Conservation (phyloP, 495 filamentous ascomycete genomes). For the Cryomyces antarcticus region DNA sequence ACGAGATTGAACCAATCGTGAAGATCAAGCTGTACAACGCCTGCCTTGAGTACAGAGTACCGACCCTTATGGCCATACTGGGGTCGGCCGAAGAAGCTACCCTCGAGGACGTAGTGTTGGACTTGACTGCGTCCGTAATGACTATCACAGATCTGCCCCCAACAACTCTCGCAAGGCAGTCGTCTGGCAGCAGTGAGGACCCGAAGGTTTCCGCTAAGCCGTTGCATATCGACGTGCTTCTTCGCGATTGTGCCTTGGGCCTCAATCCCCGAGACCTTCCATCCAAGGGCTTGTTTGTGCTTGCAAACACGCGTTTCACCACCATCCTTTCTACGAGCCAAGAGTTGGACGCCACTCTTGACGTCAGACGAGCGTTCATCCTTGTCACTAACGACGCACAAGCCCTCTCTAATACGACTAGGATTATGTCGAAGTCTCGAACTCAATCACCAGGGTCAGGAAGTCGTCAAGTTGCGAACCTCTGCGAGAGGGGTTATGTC, state of each 20-base stretch:
- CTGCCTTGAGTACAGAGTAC: constrained; percentile 64
- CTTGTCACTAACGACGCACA: constrained; percentile 57
- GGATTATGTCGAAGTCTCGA: no score
- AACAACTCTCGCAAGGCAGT: constrained; percentile 7
- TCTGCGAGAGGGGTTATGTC: constrained; percentile 59
- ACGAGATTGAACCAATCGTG: constrained; percentile 80
- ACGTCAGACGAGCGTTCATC: constrained; percentile 58
- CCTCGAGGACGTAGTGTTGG: constrained; percentile 52
- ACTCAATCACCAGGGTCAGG: constrained; percentile 18
- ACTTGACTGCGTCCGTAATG: constrained; percentile 59
- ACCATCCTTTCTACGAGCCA: constrained; percentile 39
- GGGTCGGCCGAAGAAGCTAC: constrained; percentile 44
- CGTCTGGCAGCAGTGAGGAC: constrained; percentile 13
- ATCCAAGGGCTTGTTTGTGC: constrained; percentile 54
- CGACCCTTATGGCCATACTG: constrained; percentile 59
- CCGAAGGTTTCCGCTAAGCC: constrained; percentile 19
- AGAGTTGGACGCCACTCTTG: constrained; percentile 36
- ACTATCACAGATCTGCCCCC: constrained; percentile 39
- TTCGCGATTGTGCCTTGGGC: constrained; percentile 64
- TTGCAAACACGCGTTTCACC: constrained; percentile 53
- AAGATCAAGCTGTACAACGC: constrained; percentile 72
- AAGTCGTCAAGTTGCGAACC: constrained; percentile 38
- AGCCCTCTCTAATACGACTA: not conserved
- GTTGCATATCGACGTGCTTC: constrained; percentile 47
- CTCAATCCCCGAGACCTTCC: constrained; percentile 61